Conservation (phyloP, 257 asterid genomes). For the Solanum peruvianum region DNA sequence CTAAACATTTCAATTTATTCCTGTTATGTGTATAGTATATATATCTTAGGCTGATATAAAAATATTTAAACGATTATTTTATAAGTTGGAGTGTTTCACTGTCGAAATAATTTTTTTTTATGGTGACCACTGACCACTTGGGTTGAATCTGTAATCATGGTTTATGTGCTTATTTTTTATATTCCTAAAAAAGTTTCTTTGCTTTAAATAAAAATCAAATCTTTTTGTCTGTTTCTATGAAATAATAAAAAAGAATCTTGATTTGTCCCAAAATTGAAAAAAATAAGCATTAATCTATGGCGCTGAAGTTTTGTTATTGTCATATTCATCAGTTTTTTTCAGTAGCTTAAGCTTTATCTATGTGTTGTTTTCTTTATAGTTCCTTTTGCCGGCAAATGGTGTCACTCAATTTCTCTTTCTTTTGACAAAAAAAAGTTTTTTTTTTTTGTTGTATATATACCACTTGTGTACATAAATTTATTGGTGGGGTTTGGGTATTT, state of each 20-base stretch:
- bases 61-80: too few relatives aligned
- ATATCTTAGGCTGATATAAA: too few relatives aligned
- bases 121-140: too few relatives aligned
- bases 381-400: neutral
- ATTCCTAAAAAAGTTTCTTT: neutral
- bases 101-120: too few relatives aligned
- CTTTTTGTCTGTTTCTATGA: neutral
- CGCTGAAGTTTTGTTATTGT: neutral
- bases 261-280: neutral
- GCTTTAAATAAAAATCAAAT: neutral
- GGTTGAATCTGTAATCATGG: neutral
- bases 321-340: neutral
- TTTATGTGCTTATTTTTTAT: neutral
- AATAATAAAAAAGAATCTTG: neutral
- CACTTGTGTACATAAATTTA: neutral
- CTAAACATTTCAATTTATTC: fast-evolving
- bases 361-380: neutral
- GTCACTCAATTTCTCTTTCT: neutral
- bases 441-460: neutral
- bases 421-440: neutral
- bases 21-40: too few relatives aligned
- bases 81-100: too few relatives aligned
- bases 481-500: neutral
- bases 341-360: neutral
- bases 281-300: neutral